Evolutionary conservation across 306 rosid species (phyloP).

Genomic region (Rosa rugosa): DNA sequence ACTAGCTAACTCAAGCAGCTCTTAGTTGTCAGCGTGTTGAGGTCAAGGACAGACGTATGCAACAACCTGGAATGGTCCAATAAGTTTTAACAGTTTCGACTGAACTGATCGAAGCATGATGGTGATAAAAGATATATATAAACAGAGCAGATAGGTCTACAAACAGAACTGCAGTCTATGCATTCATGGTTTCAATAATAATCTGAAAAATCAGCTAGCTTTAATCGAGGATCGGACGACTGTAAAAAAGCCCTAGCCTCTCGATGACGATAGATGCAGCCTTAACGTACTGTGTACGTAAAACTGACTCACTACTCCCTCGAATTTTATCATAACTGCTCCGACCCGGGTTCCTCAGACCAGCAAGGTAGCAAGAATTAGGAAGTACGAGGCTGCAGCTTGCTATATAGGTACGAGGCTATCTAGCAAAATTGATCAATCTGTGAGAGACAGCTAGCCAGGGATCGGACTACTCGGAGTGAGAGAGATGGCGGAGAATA

Average conservation of each 20-base stretch:
- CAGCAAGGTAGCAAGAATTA: neutral
- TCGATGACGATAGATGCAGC: neutral
- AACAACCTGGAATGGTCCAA: neutral
- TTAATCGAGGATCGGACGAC: neutral
- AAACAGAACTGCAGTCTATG: neutral
- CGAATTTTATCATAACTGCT: neutral
- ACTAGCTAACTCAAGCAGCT: neutral
- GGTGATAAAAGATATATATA: neutral
- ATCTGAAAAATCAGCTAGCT: neutral
- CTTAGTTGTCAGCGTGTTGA: neutral
- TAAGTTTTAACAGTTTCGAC: neutral
- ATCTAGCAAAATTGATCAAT: neutral
- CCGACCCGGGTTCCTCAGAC: neutral
- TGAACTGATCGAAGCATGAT: neutral
- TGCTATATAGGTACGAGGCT: neutral
- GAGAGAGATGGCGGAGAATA: conserved; percentile 11
- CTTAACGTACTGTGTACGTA: neutral
- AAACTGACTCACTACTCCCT: neutral
- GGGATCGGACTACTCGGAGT: neutral
- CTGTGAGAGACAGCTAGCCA: neutral
- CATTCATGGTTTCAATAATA: neutral
- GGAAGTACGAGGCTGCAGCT: neutral
- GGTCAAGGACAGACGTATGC: neutral
- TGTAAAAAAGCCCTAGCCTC: neutral
- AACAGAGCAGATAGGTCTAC: neutral